A percentile compares a stretch with the other conserved stretches of the same genome.
Evolutionary conservation across 345 rosid species (phyloP).

Genomic region (Citrus australasica): DNA sequence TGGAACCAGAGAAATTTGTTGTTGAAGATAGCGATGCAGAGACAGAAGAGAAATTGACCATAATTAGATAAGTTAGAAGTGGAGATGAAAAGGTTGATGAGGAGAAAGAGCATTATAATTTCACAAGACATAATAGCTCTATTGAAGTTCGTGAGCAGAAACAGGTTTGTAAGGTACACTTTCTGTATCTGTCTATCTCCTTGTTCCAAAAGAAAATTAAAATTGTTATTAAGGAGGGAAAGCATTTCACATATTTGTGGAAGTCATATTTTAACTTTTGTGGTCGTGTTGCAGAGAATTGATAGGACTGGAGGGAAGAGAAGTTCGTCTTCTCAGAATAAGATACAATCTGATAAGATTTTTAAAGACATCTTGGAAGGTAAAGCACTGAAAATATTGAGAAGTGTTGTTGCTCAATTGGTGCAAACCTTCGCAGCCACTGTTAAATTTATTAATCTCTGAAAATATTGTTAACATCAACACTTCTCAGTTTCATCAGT

Average conservation of each 20-base stretch:
- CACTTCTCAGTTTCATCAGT: conserved; percentile 20
- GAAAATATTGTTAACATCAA: background rate
- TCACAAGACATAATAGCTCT: conserved; percentile 7
- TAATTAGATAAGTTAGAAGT: conserved; percentile 13
- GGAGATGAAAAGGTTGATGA: conserved; percentile 16
- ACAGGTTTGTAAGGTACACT: conserved; percentile 15
- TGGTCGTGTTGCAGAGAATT: conserved; percentile 20
- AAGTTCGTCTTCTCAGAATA: background rate
- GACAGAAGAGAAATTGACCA: conserved; percentile 11
- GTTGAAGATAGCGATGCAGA: conserved; percentile 31
- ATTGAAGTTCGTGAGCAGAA: conserved; percentile 7
- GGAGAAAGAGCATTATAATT: conserved; percentile 17
- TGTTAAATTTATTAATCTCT: background rate
- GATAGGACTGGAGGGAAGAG: background rate
- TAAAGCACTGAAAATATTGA: background rate
- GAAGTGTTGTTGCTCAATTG: no score
- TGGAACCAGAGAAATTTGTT: conserved; percentile 14
- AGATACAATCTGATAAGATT: conserved; percentile 2
- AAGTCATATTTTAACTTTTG: background rate
- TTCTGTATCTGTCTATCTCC: background rate
- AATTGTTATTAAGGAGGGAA: background rate
- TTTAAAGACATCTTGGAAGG: conserved; percentile 10
- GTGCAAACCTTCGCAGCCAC: background rate
- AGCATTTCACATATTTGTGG: background rate
- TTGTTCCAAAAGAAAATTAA: background rate